Conservation (phyloP, 305 asterid genomes). For the Fraxinus xanthoxyloides region DNA sequence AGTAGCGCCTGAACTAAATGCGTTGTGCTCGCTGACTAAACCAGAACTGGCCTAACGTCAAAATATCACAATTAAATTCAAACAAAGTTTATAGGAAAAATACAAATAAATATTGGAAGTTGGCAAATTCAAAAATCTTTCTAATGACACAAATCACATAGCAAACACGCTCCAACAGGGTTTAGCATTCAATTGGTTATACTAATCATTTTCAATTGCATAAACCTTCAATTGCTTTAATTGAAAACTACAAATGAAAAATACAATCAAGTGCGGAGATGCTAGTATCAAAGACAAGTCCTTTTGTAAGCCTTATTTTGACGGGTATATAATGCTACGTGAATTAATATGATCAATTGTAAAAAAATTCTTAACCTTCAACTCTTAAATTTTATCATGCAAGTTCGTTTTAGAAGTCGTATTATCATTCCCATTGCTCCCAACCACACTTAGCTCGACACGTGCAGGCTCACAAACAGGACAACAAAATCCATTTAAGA, state of each 20-base stretch:
- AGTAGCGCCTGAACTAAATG: slow-evolving; percentile 54
- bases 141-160: slow-evolving; percentile 24
- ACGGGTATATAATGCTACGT: neutral
- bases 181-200: neutral
- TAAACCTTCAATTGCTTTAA: slow-evolving; percentile 11
- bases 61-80: slow-evolving; percentile 29
- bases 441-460: neutral
- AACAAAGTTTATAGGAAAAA: slow-evolving; percentile 18
- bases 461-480: neutral
- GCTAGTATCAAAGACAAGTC: neutral
- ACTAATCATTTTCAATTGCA: slow-evolving; percentile 19
- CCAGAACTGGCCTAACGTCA: slow-evolving; percentile 82
- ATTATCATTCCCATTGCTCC: neutral
- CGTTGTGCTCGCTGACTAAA: slow-evolving; percentile 73
- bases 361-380: neutral
- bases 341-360: slow-evolving; percentile 7
- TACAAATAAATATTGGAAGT: slow-evolving; percentile 23
- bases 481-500: neutral
- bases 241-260: slow-evolving; percentile 1
- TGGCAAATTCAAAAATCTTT: slow-evolving; percentile 19
- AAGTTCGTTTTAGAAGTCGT: slow-evolving; percentile 1
- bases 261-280: neutral
- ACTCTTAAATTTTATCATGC: slow-evolving; percentile 5
- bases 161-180: slow-evolving; percentile 5
- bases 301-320: slow-evolving; percentile 7